Evolutionary conservation across 2,329 filamentous ascomycete genomes (phyloP).

Genomic region (Sporothrix schenckii): DNA sequence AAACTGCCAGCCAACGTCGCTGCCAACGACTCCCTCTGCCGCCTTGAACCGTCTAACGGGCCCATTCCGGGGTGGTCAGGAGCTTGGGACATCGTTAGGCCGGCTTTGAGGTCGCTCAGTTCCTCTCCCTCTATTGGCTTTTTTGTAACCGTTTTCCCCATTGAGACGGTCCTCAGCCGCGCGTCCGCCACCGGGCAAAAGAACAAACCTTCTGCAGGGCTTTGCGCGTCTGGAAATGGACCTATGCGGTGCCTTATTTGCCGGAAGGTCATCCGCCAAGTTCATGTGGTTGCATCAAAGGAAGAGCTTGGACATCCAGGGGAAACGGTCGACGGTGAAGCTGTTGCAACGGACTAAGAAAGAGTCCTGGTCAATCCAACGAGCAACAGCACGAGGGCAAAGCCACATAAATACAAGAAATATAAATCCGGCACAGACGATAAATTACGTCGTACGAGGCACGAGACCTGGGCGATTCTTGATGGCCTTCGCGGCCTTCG

Average conservation of each 20-base stretch:
- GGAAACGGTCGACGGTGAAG: background rate
- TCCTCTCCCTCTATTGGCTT: background rate
- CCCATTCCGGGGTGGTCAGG: background rate
- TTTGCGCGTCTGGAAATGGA: background rate
- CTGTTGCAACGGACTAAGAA: too few relatives aligned
- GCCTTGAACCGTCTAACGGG: background rate
- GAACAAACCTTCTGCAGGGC: background rate
- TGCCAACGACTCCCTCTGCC: background rate
- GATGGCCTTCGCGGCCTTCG: background rate
- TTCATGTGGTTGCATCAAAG: slow-evolving; percentile 2
- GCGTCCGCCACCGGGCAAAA: background rate
- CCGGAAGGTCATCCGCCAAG: background rate
- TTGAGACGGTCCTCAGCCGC: slow-evolving; percentile 9
- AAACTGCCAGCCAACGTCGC: background rate
- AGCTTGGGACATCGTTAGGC: background rate
- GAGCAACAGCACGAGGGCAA: too few relatives aligned
- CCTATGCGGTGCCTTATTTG: too few relatives aligned
- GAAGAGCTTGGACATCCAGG: background rate
- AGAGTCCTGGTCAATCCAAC: background rate
- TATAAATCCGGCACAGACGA: background rate
- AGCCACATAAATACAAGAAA: background rate
- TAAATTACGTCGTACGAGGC: background rate
- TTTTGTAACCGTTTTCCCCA: background rate
- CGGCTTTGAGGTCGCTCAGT: background rate
- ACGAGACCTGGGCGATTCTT: background rate